Evolutionary conservation across 202 grass and related monocot species (phyloP).

Genomic region (Panicum virgatum): DNA sequence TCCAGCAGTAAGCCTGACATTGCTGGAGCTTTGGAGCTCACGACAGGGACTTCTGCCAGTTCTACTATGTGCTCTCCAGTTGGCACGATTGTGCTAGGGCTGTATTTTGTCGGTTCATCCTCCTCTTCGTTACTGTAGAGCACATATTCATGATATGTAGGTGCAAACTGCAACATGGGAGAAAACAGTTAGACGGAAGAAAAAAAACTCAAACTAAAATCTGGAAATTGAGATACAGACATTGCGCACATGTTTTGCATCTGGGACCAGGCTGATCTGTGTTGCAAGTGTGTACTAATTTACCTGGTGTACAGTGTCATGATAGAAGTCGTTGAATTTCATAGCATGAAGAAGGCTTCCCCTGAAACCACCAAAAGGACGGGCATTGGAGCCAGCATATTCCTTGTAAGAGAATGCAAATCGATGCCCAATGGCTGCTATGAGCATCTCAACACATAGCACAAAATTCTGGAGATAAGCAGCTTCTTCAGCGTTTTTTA

Average conservation of each 20-base stretch:
- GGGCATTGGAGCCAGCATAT: conserved; percentile 71
- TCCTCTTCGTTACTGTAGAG: conserved; percentile 77
- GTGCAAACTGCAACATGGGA: conserved; percentile 64
- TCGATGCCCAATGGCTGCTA: conserved; percentile 64
- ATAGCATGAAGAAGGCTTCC: conserved; percentile 75
- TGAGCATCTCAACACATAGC: conserved; percentile 85
- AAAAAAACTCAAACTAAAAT: background rate
- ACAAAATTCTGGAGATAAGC: conserved; percentile 82
- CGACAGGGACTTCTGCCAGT: conserved; percentile 26
- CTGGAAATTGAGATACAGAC: background rate
- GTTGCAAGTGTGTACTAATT: background rate
- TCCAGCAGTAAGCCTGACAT: conserved; percentile 12
- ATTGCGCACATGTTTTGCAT: background rate
- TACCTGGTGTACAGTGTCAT: conserved; percentile 94
- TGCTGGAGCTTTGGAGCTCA: conserved; percentile 35
- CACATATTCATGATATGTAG: conserved; percentile 94
- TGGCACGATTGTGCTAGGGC: conserved; percentile 60
- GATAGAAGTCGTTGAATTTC: conserved; percentile 92
- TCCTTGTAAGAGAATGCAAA: conserved; percentile 78
- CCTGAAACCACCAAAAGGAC: conserved; percentile 61
- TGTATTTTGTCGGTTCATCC: conserved; percentile 67
- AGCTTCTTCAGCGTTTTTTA: conserved; percentile 69
- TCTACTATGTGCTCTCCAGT: conserved; percentile 74
- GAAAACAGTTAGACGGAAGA: background rate
- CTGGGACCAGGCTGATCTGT: background rate